Evolutionary conservation across 1,284 basidiomycete species (phyloP), one percentile per base, ranked within the genome.

Genomic region (Lentinus polychrous): DNA sequence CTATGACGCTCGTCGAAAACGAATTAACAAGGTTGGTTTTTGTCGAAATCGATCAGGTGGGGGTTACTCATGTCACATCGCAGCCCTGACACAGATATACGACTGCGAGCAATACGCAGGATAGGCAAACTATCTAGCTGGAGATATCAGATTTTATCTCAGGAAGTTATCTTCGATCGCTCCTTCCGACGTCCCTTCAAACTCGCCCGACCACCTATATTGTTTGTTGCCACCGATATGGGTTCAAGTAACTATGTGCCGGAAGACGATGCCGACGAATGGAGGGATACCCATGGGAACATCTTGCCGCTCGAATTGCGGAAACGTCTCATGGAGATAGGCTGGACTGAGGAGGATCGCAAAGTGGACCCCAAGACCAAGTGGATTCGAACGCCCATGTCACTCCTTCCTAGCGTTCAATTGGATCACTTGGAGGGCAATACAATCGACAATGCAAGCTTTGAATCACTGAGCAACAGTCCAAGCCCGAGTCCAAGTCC

Each of bases 161-260:
- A 83, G 56, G 73, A 73, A 32, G 74, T 79, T 47, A 66, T 86
- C 24, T 60, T 71, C 2, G 84, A 87, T 59, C 73, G 78, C 44
- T 66, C 66, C 0, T 76, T 78, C 55, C 75, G 81, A 23, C 66
- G 73, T 6, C 80, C 81, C 0, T 87, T 88, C 67, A 84, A 79
- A 56, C 61, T 80, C n/a, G 73, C 79, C 11, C 73, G 82, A 22
- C 75, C 73, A 10, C 81, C 81, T 1, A 70, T 86, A 10, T 65
- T 78, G 2, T 88, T 86, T 55, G 74, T 86, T 8, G 75, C 83
- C 0, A 84, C 83, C 0, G 83, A 86, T 56, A 79, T 86, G 44
- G 85, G 85, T 1, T 77, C 78, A 1, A 75, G 65, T 52, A 60
- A 68, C 2, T 84, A 76, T 52, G 68, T 82, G 4, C 69, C 69